Percentiles rank a stretch among this genome's conserved stretches.
Conservation (phyloP, 768 basidiomycete species). For the Boletus pseudopeckii region DNA sequence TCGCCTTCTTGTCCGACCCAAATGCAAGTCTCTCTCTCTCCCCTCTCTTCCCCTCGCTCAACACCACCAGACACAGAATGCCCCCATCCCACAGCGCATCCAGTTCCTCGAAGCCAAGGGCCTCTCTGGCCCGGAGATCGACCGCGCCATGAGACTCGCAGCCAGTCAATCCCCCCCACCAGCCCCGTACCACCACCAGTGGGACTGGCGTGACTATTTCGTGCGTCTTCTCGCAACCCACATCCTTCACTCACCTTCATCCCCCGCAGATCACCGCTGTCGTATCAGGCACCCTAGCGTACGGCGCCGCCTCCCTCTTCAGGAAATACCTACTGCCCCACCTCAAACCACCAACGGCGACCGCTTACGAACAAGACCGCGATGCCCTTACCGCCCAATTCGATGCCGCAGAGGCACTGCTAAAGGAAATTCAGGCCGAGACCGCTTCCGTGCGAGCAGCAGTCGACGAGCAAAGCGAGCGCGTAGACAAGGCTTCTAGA, state of each 20-base stretch:
- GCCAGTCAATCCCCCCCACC: constrained; percentile 32
- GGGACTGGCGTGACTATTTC: constrained; percentile 99
- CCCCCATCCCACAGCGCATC: constrained; percentile 78
- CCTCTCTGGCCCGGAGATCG: constrained; percentile 77
- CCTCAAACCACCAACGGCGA: constrained; percentile 80
- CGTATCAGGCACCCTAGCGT: constrained; percentile 80
- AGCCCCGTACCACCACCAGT: constrained; percentile 44
- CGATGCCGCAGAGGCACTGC: constrained; percentile 77
- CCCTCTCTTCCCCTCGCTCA: constrained; percentile 8
- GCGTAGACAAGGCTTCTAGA: constrained; percentile 65
- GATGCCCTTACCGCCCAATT: constrained; percentile 85
- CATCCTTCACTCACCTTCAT: constrained; percentile 16
- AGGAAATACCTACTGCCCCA: constrained; percentile 92
- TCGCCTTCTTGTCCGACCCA: constrained; percentile 81
- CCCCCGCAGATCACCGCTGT: constrained; percentile 80
- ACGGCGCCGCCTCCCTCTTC: constrained; percentile 76
- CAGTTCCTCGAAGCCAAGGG: constrained; percentile 97
- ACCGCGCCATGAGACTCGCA: constrained; percentile 72
- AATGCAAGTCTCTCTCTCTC: constrained; percentile 45
- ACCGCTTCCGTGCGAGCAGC: constrained; percentile 67
- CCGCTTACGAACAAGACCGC: constrained; percentile 86
- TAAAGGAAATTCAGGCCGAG: constrained; percentile 78
- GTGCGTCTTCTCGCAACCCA: constrained; percentile 44
- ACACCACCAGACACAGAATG: constrained; percentile 60
- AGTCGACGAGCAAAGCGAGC: constrained; percentile 72